Evolutionary conservation across 192 early-diverging fungal species (phyloP).

Genomic region (Coemansia sp.): DNA sequence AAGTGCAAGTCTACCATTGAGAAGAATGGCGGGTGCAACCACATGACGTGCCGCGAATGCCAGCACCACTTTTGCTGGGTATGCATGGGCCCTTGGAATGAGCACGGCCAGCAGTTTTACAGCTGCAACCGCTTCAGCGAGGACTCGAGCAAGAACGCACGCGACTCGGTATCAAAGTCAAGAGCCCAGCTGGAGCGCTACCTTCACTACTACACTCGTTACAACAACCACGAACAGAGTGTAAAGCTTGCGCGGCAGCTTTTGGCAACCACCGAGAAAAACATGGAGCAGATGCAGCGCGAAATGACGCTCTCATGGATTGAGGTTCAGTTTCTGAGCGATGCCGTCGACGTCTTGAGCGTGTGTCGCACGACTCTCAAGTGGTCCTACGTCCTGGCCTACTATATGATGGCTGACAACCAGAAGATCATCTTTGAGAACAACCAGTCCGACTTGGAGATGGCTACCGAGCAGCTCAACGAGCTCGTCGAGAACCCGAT

Average conservation of each 20-base stretch:
- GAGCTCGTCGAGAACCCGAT: conserved; percentile 89
- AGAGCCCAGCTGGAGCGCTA: conserved; percentile 87
- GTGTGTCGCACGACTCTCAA: conserved; percentile 89
- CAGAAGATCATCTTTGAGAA: conserved; percentile 92
- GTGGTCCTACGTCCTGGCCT: conserved; percentile 98
- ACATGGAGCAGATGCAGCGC: conserved; percentile 94
- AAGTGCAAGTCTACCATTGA: conserved; percentile 96
- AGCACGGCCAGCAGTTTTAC: conserved; percentile 96
- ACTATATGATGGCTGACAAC: conserved; percentile 85
- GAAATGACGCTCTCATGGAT: conserved; percentile 92
- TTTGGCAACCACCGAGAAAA: conserved; percentile 47
- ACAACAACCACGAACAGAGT: conserved; percentile 96
- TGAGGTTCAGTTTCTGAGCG: conserved; percentile 95
- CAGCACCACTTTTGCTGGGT: conserved; percentile 99
- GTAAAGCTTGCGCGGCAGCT: conserved; percentile 83
- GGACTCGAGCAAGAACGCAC: conserved; percentile 78
- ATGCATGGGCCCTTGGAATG: conserved; percentile 95
- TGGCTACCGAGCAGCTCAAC: conserved; percentile 92
- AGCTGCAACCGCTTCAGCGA: conserved; percentile 98
- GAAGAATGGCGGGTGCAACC: conserved; percentile 99
- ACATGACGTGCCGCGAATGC: conserved; percentile 99
- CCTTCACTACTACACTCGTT: conserved; percentile 97
- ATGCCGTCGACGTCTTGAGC: conserved; percentile 86
- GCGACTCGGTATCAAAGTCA: conserved; percentile 87
- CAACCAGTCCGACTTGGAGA: conserved; percentile 97